Evolutionary conservation across 2,329 filamentous ascomycete genomes (phyloP).

Genomic region (Fusarium ramigenum): DNA sequence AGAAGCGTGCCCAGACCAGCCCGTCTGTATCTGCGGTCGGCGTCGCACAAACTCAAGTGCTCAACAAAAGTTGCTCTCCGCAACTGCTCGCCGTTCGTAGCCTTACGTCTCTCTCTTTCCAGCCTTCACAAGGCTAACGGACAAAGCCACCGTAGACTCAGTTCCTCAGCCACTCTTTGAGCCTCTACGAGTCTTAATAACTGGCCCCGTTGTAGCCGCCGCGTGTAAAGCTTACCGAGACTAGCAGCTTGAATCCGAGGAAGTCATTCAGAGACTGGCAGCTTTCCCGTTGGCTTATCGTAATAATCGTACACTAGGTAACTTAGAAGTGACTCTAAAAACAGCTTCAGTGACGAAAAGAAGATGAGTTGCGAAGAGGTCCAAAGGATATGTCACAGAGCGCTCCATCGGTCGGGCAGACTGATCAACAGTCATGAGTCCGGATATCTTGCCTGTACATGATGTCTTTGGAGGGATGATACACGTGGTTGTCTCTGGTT

Average conservation of each 20-base stretch:
- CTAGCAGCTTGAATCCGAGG: accelerated
- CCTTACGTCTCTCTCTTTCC: accelerated
- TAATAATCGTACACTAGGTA: accelerated
- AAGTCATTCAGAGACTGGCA: background rate
- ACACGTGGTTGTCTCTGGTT: background rate
- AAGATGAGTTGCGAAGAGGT: background rate
- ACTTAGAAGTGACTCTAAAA: accelerated
- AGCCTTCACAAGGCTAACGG: too few relatives aligned
- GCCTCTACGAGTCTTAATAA: background rate
- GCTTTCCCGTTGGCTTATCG: accelerated
- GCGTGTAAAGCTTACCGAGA: accelerated
- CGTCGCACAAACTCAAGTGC: background rate
- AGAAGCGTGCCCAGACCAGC: background rate
- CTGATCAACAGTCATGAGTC: background rate
- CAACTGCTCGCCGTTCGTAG: accelerated
- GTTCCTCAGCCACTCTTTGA: background rate
- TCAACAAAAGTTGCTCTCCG: background rate
- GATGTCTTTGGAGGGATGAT: background rate
- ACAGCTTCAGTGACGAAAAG: background rate
- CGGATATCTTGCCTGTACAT: accelerated
- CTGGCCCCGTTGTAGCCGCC: accelerated
- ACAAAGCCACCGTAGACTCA: background rate
- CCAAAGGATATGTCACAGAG: too few relatives aligned
- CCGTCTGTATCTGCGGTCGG: accelerated
- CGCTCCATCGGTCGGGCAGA: background rate